A percentile compares a stretch with the other conserved stretches of the same genome.
Conservation (phyloP, 1,284 basidiomycete genomes). For the Sanghuangporus sanghuang region DNA sequence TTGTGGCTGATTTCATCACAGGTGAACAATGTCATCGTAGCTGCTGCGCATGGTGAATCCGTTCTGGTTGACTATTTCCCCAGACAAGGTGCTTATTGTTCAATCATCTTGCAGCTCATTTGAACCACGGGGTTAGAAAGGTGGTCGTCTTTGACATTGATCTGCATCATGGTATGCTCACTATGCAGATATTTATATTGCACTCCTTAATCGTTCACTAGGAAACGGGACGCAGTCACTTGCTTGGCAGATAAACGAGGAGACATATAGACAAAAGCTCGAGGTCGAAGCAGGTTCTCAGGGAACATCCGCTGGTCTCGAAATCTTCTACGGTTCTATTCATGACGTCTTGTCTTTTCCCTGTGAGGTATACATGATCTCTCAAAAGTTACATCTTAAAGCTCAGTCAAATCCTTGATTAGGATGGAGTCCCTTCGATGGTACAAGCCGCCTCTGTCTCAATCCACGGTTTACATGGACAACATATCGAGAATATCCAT, state of each 20-base stretch:
- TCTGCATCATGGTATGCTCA: slow-evolving; percentile 74
- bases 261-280: slow-evolving; percentile 65
- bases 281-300: slow-evolving; percentile 39
- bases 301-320: slow-evolving; percentile 45
- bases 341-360: slow-evolving; percentile 92
- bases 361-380: slow-evolving; percentile 63
- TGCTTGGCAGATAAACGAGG: slow-evolving; percentile 88
- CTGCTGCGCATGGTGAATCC: slow-evolving; percentile 76
- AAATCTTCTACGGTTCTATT: slow-evolving; percentile 83
- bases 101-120: slow-evolving; percentile 51
- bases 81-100: slow-evolving; percentile 2
- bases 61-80: not conserved
- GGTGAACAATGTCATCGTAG: slow-evolving; percentile 84
- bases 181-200: not conserved
- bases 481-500: slow-evolving; percentile 90
- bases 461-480: slow-evolving; percentile 80
- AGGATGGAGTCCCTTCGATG: slow-evolving; percentile 78
- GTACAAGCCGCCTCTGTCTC: slow-evolving; percentile 84
- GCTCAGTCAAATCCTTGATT: not conserved
- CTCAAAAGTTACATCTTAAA: not conserved
- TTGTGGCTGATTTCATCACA: not conserved
- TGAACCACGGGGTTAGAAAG: slow-evolving; percentile 74
- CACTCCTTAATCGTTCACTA: slow-evolving; percentile 25
- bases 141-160: slow-evolving; percentile 92
- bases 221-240: slow-evolving; percentile 94